Conservation (phyloP, 1,284 basidiomycete species). For the Earliella scabrosa region DNA sequence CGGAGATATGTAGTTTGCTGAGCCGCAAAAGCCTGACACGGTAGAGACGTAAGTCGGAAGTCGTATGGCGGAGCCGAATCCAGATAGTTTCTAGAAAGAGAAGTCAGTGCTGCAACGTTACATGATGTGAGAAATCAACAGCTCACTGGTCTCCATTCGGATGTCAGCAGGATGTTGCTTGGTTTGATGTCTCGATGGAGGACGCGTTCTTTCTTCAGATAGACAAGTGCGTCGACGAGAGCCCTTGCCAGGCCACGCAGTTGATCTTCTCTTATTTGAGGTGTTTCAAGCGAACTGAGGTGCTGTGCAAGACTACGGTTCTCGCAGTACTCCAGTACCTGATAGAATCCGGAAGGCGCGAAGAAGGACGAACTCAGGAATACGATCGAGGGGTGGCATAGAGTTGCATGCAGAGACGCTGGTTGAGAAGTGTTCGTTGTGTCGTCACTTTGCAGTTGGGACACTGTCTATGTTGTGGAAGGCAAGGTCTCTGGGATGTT, state of each 20-base stretch:
- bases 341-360: slow-evolving; percentile 38
- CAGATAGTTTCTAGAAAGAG: slow-evolving; percentile 32
- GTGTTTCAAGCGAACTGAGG: slow-evolving; percentile 33
- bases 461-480: too few species aligned
- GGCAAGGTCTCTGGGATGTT: too few species aligned
- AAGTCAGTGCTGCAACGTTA: neutral
- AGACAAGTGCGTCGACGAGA: slow-evolving; percentile 46
- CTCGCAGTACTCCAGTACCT: slow-evolving; percentile 51
- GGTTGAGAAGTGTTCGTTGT: slow-evolving; percentile 8
- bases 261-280: slow-evolving; percentile 43
- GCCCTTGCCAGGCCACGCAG: slow-evolving; percentile 43
- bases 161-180: slow-evolving; percentile 27
- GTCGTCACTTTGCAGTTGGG: neutral
- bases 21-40: slow-evolving; percentile 20
- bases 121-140: neutral
- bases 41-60: slow-evolving; percentile 21
- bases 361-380: slow-evolving; percentile 49
- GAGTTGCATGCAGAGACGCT: slow-evolving; percentile 41
- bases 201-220: slow-evolving; percentile 44
- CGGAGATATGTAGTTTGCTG: slow-evolving; percentile 31
- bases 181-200: slow-evolving; percentile 34
- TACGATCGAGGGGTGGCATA: slow-evolving; percentile 54
- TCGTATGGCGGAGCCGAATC: slow-evolving; percentile 27
- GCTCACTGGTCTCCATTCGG: slow-evolving; percentile 32
- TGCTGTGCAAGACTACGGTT: slow-evolving; percentile 42